phyloP scores from a whole-genome alignment of 164 flowering plant species.

The Litsea cubeba region DNA sequence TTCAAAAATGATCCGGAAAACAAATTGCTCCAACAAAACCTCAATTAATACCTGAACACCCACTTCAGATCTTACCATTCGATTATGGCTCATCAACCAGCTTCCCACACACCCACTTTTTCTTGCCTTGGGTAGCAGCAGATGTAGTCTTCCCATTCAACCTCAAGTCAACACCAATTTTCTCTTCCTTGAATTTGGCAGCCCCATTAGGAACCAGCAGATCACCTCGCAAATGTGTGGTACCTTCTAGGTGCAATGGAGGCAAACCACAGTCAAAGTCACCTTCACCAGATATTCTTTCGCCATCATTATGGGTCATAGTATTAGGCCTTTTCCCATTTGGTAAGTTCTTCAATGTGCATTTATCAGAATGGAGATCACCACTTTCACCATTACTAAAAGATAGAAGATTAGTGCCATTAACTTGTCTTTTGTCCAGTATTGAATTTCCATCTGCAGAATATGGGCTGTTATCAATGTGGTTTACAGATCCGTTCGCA shows the following conservation, averaged over 20 bases:
- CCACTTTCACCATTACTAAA: not conserved
- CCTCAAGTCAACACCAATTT: not conserved
- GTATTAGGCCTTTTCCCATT: conserved; percentile 7
- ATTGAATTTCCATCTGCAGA: conserved; percentile 3
- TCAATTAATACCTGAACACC: too few species aligned
- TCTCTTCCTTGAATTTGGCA: conserved; percentile 2
- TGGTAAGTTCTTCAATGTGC: conserved; percentile 9
- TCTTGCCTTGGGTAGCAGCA: conserved; percentile 10
- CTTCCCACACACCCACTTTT: conserved; percentile 34
- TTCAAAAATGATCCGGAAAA: too few species aligned
- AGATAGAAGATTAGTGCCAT: conserved; percentile 18
- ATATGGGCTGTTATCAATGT: conserved; percentile 12
- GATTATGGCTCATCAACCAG: conserved; percentile 14
- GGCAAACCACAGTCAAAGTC: not conserved
- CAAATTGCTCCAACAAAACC: too few species aligned
- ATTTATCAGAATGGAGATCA: conserved; percentile 8
- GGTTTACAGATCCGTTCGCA: conserved; percentile 12
- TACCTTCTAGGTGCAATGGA: not conserved
- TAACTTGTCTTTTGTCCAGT: conserved; percentile 10
- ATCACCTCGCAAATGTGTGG: not conserved
- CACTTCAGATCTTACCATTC: too few species aligned
- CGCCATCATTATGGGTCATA: not conserved
- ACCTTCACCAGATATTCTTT: not conserved
- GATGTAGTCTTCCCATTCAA: conserved; percentile 3
- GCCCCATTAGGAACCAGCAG: conserved; percentile 4